Base-by-base conservation (phyloP, 331 rosid species). In the Quercus tomentella region DNA sequence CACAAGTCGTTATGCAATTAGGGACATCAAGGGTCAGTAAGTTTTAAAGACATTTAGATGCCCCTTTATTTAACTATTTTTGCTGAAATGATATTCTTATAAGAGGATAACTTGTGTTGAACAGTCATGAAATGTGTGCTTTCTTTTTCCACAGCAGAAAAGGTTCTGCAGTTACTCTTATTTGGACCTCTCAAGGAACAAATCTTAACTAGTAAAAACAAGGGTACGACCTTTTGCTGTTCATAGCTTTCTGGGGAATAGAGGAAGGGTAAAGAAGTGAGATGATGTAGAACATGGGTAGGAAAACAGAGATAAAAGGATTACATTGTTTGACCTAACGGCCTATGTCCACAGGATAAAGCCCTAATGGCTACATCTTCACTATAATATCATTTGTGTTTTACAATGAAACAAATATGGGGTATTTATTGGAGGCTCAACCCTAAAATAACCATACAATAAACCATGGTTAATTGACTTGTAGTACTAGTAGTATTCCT, bases 91-190 rank as follows among this genome's bases (percentile, higher is more conserved):
- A 65, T 35, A 73, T 43, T 28, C 75, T 6, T 17, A 72, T 66
- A 62, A 66, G 70, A 77, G 30, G 51, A 76, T 60, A 77, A 57
- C 76, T 70, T 70, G 23, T 17, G 76, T 61, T 75, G 56, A 77
- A 54, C 25, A 45, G 75, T 62, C 31, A 61, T 14, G 33, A n/a
- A 76, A 23, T 77, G 79, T 79, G 43, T 31, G 55, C 68, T 30
- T 31, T 2, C 2, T 30, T 45, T 52, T 75, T 41, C 16, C 33
- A 20, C 41, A 60, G 26, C 33, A 57, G 78, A 28, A 86, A 60
- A 81, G 63, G 62, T 30, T 23, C 70, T 41, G 85, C 54, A 61
- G 55, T 52, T 51, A 25, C 22, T 26, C 69, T 72, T 55, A 79
- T 72, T 73, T 52, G 63, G 75, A 74, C 61, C 72, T 56, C 45